Evolutionary conservation across 2,329 filamentous ascomycete species (phyloP).

Genomic region (Samsoniella hepiali): DNA sequence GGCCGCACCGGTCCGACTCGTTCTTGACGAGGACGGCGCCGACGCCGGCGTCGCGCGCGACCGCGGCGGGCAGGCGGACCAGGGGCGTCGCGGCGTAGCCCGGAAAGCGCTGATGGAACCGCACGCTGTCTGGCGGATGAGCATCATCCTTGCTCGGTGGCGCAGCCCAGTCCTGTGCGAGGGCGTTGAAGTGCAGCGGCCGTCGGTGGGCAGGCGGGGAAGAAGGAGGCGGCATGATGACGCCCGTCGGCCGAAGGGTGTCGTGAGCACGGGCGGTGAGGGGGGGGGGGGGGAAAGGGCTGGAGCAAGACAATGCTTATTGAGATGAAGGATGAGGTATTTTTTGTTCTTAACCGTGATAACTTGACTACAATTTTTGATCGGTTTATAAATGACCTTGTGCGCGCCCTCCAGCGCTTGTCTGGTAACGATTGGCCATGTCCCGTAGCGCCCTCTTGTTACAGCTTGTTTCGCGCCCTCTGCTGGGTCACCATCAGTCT

Average conservation of each 20-base stretch:
- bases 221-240: background rate
- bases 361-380: background rate
- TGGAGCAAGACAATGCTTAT: background rate
- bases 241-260: too few species aligned
- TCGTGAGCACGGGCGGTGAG: background rate
- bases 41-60: constrained; percentile 56
- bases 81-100: constrained; percentile 70
- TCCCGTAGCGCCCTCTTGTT: constrained; percentile 12
- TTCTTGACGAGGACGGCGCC: constrained; percentile 62
- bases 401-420: constrained; percentile 10
- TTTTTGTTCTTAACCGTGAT: background rate
- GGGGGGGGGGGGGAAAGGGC: background rate
- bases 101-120: constrained; percentile 56
- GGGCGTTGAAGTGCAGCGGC: constrained; percentile 13
- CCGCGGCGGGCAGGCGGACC: constrained; percentile 38
- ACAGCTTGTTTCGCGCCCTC: constrained; percentile 9
- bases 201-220: constrained; percentile 11
- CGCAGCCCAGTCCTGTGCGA: background rate
- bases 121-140: constrained; percentile 54
- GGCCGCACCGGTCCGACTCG: constrained; percentile 61
- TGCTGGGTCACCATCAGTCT: background rate
- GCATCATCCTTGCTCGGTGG: constrained; percentile 23
- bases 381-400: background rate
- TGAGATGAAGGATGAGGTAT: background rate
- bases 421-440: background rate